These are phyloP conservation scores for Colletotrichum sublineola DNA, from an alignment of 2,329 filamentous ascomycete species.

Conservation along the genomic window DNA sequence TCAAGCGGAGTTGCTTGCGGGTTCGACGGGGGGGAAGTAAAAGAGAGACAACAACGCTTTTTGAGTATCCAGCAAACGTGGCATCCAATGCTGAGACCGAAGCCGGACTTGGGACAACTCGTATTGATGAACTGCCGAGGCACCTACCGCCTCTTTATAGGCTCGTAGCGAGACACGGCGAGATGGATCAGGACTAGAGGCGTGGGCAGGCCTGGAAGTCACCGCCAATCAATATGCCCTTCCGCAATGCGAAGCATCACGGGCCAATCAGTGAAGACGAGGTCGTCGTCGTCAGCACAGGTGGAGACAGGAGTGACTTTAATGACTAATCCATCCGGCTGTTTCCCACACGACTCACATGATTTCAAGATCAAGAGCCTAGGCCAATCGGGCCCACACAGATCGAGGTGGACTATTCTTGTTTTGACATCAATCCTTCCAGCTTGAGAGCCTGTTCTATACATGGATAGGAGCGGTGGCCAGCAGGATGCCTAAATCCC, in stretches of 20 bases:
- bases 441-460: background rate
- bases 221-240: slow-evolving; percentile 20
- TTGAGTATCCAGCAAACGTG: background rate
- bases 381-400: slow-evolving; percentile 17
- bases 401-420: slow-evolving; percentile 16
- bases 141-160: background rate
- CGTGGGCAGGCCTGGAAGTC: background rate
- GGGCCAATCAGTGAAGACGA: slow-evolving; percentile 5
- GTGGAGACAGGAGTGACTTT: background rate
- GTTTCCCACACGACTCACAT: background rate
- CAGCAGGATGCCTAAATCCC: background rate
- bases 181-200: slow-evolving; percentile 1
- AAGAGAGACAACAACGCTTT: background rate
- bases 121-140: background rate
- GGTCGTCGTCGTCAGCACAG: background rate
- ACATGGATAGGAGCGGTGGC: background rate
- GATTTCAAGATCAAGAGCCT: background rate
- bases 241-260: background rate
- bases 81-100: background rate
- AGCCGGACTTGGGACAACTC: background rate
- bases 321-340: background rate
- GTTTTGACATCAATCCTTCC: slow-evolving; percentile 35
- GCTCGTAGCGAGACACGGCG: background rate
- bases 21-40: no score
- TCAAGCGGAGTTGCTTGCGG: background rate